Evolutionary conservation across 208 protist species (phyloP).

Genomic region (Acanthamoeba castellanii): DNA sequence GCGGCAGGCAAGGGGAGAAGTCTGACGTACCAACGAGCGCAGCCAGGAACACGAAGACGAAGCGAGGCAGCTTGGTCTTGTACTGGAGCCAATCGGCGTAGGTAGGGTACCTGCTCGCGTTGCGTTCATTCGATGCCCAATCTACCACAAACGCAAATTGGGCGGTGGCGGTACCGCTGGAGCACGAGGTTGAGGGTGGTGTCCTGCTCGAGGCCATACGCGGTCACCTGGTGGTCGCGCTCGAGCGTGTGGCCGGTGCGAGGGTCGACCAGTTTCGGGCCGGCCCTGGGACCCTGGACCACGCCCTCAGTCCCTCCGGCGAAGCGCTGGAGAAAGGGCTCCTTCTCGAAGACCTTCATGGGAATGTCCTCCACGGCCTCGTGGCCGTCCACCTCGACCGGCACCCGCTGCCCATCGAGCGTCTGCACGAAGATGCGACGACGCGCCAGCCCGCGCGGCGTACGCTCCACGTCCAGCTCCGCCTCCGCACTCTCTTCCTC

Average conservation of each 20-base stretch:
- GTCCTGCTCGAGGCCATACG: background rate
- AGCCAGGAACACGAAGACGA: slow-evolving; percentile 57
- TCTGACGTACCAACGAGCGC: background rate
- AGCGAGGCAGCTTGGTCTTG: slow-evolving; percentile 51
- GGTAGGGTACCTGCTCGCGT: slow-evolving; percentile 32
- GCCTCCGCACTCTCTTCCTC: background rate
- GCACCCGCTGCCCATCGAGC: slow-evolving; percentile 17
- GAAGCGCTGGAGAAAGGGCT: slow-evolving; percentile 25
- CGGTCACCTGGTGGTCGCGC: background rate
- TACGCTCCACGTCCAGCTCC: background rate
- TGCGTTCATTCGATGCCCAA: too few species aligned
- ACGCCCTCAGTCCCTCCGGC: background rate
- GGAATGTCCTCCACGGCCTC: background rate
- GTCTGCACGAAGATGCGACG: slow-evolving; percentile 51
- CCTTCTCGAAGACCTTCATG: slow-evolving; percentile 58
- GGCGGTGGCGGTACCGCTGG: background rate
- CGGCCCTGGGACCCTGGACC: too few species aligned
- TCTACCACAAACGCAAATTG: background rate
- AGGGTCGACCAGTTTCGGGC: background rate
- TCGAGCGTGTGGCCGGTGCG: background rate
- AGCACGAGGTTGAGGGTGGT: slow-evolving; percentile 40
- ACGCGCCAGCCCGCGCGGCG: background rate
- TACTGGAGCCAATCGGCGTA: slow-evolving; percentile 67
- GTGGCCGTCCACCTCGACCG: background rate
- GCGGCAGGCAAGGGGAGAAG: background rate